Percentiles rank a stretch among this genome's conserved stretches.
phyloP scores from a whole-genome alignment of 352 stramenopile genomes.

The Aphanomyces astaci region DNA sequence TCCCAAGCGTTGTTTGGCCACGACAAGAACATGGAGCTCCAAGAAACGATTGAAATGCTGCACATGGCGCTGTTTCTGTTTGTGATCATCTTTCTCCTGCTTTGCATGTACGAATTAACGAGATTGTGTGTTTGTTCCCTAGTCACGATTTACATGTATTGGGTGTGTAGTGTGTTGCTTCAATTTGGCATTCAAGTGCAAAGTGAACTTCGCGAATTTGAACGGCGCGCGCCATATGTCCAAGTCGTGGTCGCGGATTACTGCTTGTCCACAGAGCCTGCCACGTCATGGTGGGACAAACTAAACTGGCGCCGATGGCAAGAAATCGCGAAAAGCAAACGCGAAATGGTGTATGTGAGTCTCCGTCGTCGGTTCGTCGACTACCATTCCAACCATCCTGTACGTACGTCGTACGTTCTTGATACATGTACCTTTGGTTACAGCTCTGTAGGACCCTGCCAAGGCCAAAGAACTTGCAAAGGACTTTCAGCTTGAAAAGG shows the following conservation, averaged over 20 bases:
- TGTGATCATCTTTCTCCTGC: constrained; percentile 70
- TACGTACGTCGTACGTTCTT: not conserved
- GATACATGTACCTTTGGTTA: no score
- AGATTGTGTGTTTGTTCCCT: not conserved
- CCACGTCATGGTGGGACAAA: constrained; percentile 30
- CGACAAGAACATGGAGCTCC: constrained; percentile 39
- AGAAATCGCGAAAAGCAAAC: constrained; percentile 34
- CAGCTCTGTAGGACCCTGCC: constrained; percentile 31
- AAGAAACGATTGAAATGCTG: constrained; percentile 69
- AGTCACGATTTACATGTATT: not conserved
- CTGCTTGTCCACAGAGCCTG: constrained; percentile 44
- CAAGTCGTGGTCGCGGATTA: constrained; percentile 52
- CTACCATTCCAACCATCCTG: constrained; percentile 59
- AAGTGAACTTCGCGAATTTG: constrained; percentile 63
- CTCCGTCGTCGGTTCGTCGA: constrained; percentile 59
- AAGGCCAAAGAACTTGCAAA: constrained; percentile 37
- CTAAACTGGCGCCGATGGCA: constrained; percentile 32
- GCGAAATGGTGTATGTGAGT: constrained; percentile 57
- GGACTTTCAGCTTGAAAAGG: constrained; percentile 51
- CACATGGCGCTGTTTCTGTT: constrained; percentile 78
- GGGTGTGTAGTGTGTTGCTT: constrained; percentile 32
- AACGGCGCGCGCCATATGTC: constrained; percentile 45
- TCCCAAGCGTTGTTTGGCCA: constrained; percentile 36
- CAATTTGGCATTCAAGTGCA: constrained; percentile 53
- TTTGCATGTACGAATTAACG: constrained; percentile 35